Evolutionary conservation across 2,329 filamentous ascomycete species (phyloP).

Genomic region (Herpomyces periplanetae): DNA sequence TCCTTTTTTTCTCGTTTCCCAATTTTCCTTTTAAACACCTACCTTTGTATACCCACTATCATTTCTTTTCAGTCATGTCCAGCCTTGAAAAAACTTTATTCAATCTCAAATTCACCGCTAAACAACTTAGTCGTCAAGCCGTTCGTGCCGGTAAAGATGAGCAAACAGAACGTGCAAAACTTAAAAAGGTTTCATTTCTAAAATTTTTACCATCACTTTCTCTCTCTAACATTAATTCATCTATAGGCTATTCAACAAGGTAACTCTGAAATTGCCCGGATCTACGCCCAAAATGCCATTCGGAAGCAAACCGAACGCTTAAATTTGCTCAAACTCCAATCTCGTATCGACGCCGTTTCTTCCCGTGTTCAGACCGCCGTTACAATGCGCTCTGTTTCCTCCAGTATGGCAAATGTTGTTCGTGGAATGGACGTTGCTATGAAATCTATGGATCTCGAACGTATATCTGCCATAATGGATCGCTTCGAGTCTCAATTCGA

Average conservation of each 20-base stretch:
- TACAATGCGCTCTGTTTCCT: conserved; percentile 19
- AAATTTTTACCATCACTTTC: background rate
- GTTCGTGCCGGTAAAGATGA: conserved; percentile 20
- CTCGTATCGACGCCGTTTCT: conserved; percentile 17
- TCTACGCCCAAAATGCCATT: conserved; percentile 21
- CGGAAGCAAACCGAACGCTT: conserved; percentile 20
- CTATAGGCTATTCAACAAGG: conserved; percentile 16
- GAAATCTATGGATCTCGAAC: conserved; percentile 18
- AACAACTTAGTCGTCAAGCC: conserved; percentile 20
- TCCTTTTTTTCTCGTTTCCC: too few species aligned
- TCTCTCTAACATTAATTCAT: too few species aligned
- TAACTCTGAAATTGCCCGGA: conserved; percentile 18
- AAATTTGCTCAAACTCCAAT: conserved; percentile 16
- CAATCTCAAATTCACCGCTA: conserved; percentile 22
- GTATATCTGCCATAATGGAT: conserved; percentile 25
- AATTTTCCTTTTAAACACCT: too few species aligned
- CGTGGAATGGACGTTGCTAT: conserved; percentile 19
- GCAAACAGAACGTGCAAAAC: conserved; percentile 17
- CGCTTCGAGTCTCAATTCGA: conserved; percentile 18
- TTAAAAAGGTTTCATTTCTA: conserved; percentile 13
- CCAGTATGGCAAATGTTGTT: conserved; percentile 20
- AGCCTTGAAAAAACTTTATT: conserved; percentile 20
- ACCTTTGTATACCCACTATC: too few species aligned
- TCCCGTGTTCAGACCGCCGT: conserved; percentile 20
- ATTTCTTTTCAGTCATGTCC: too few species aligned